Evolutionary conservation across 331 rosid species (phyloP).

Genomic region (Malus hybrid): DNA sequence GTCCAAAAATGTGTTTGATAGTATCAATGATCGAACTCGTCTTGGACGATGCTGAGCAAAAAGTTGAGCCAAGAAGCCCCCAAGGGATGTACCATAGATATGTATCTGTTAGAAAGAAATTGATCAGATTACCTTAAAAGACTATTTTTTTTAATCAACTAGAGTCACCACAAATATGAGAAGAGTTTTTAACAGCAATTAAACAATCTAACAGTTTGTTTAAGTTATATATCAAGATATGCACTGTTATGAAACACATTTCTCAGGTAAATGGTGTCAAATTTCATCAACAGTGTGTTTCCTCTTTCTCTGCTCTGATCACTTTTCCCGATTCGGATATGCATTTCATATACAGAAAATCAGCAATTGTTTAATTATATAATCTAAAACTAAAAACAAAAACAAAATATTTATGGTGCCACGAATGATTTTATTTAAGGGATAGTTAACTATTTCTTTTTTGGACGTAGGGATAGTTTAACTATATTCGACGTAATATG

Average conservation of each 20-base stretch:
- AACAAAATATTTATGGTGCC: neutral
- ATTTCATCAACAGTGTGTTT: neutral
- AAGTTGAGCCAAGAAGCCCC: slow-evolving; percentile 92
- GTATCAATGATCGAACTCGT: slow-evolving; percentile 73
- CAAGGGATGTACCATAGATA: slow-evolving; percentile 91
- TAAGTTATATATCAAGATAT: neutral
- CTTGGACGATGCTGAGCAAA: slow-evolving; percentile 95
- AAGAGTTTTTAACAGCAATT: neutral
- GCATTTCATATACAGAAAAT: neutral
- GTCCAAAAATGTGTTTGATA: slow-evolving; percentile 78
- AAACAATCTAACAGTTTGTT: neutral
- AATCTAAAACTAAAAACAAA: neutral
- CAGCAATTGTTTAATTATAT: neutral
- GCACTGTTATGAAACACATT: neutral
- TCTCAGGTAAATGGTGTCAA: neutral
- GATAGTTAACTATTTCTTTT: neutral
- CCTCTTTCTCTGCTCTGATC: neutral
- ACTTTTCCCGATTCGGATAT: neutral
- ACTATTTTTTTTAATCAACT: slow-evolving; percentile 5
- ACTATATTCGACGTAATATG: neutral
- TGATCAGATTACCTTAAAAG: slow-evolving; percentile 10
- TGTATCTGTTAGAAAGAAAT: slow-evolving; percentile 57
- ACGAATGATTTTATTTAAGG: neutral
- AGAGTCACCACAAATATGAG: neutral
- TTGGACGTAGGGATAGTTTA: no score